phyloP scores from a whole-genome alignment of 1,284 basidiomycete species.

The Hemileia vastatrix region DNA sequence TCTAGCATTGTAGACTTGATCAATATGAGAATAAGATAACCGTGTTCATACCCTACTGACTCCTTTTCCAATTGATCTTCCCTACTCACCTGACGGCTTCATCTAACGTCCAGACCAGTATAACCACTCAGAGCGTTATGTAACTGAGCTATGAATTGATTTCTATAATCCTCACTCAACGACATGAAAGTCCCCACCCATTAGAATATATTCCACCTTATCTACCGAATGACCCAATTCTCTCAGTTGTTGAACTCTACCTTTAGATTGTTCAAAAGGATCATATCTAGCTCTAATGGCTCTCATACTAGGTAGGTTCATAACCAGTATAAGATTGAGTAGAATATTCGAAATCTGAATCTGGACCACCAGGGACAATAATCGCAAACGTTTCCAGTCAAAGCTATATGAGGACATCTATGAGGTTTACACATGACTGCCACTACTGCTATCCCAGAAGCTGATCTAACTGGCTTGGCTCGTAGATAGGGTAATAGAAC shows the following conservation, averaged over 20 bases:
- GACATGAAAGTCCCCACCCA: constrained; percentile 45
- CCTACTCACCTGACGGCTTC: too few species aligned
- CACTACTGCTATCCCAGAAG: constrained; percentile 42
- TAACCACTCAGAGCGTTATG: constrained; percentile 43
- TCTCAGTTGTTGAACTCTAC: constrained; percentile 40
- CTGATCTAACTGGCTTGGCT: constrained; percentile 41
- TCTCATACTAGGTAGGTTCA: too few species aligned
- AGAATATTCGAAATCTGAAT: constrained; percentile 44
- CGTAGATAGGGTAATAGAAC: constrained; percentile 37
- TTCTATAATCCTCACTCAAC: constrained; percentile 37
- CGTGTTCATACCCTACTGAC: background rate
- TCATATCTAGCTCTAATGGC: constrained; percentile 44
- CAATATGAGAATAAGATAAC: too few species aligned
- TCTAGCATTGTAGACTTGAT: too few species aligned
- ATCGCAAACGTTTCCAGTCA: constrained; percentile 44
- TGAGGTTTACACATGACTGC: constrained; percentile 45
- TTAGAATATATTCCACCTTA: constrained; percentile 45
- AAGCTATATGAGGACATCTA: constrained; percentile 42
- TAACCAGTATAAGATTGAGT: too few species aligned
- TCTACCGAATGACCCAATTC: constrained; percentile 43
- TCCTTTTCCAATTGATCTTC: background rate
- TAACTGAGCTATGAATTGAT: constrained; percentile 41
- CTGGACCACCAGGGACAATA: constrained; percentile 44
- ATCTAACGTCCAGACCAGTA: constrained; percentile 39
- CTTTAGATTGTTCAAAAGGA: constrained; percentile 41